These are phyloP conservation scores for Thielaviopsis euricoi DNA, from an alignment of 2,329 filamentous ascomycete genomes.

Conservation along the genomic window DNA sequence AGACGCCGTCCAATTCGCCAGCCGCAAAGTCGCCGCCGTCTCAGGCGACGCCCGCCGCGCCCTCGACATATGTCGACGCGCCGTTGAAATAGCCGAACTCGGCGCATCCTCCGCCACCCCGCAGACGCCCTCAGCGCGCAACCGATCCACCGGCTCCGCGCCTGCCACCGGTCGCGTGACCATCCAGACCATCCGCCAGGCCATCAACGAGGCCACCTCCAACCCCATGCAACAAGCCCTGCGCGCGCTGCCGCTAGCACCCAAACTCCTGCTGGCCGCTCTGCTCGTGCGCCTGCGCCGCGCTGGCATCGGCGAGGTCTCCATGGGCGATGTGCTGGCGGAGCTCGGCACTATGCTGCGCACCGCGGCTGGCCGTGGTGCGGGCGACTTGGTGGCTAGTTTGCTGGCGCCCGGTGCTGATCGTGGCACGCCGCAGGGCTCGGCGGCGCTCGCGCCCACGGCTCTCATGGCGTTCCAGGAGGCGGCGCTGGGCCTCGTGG, in stretches of 20 bases:
- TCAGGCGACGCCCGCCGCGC: conserved; percentile 85
- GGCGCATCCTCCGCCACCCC: conserved; percentile 17
- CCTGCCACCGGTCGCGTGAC: conserved; percentile 52
- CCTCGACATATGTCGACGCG: conserved; percentile 85
- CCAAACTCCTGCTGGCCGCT: conserved; percentile 74
- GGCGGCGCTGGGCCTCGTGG: conserved; percentile 68
- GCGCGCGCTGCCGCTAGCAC: conserved; percentile 60
- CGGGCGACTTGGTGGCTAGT: conserved; percentile 10
- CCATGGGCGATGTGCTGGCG: conserved; percentile 76
- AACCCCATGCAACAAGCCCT: conserved; percentile 85
- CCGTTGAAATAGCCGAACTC: conserved; percentile 78
- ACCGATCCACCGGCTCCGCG: conserved; percentile 33
- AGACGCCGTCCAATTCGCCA: conserved; percentile 91
- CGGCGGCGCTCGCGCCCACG: conserved; percentile 7
- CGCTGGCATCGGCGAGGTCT: conserved; percentile 73
- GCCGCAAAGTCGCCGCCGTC: conserved; percentile 89
- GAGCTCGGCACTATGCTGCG: conserved; percentile 29
- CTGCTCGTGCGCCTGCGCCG: conserved; percentile 63
- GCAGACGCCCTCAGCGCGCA: conserved; percentile 14
- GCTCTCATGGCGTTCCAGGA: conserved; percentile 23
- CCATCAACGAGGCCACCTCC: conserved; percentile 87
- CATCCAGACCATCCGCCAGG: conserved; percentile 82
- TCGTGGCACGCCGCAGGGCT: conserved; percentile 1
- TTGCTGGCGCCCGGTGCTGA: conserved; percentile 3
- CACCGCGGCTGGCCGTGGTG: conserved; percentile 8